Percentiles rank a stretch among this genome's conserved stretches.
These are phyloP conservation scores for Colletotrichum acutatum DNA, from an alignment of 2,329 filamentous ascomycete genomes.

Conservation along the genomic window DNA sequence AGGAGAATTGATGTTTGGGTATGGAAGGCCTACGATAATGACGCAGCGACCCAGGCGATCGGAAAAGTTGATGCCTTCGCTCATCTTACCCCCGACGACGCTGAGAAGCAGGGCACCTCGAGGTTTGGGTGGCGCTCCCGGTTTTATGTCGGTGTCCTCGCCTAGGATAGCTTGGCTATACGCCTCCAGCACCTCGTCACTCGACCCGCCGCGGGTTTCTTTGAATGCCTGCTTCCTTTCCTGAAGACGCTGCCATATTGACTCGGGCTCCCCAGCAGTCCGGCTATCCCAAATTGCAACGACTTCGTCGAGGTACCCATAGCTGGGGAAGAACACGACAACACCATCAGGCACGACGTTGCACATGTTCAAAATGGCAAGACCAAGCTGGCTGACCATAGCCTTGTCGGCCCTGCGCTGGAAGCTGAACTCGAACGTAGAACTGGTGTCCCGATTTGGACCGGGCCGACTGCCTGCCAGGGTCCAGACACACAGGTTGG, in stretches of 20 bases:
- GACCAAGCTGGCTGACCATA: slow-evolving; percentile 80
- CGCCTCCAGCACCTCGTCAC: slow-evolving; percentile 77
- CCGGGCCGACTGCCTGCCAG: slow-evolving; percentile 60
- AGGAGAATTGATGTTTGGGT: slow-evolving; percentile 87
- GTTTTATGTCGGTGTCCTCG: slow-evolving; percentile 37
- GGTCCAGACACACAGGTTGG: slow-evolving; percentile 83
- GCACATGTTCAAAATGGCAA: slow-evolving; percentile 77
- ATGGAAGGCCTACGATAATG: slow-evolving; percentile 90
- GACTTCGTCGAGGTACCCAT: slow-evolving; percentile 86
- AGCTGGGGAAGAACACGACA: slow-evolving; percentile 96
- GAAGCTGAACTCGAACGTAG: slow-evolving; percentile 87
- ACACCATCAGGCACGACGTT: slow-evolving; percentile 85
- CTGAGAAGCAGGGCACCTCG: slow-evolving; percentile 85
- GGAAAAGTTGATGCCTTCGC: slow-evolving; percentile 98
- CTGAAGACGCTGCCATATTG: slow-evolving; percentile 69
- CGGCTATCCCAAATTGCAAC: slow-evolving; percentile 68
- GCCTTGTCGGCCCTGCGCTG: slow-evolving; percentile 75
- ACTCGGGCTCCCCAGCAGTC: slow-evolving; percentile 42
- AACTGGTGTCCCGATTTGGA: slow-evolving; percentile 43
- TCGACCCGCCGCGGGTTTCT: slow-evolving; percentile 64
- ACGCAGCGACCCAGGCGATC: slow-evolving; percentile 90
- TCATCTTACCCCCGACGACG: slow-evolving; percentile 93
- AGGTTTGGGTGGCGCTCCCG: slow-evolving; percentile 18
- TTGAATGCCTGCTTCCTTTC: slow-evolving; percentile 72
- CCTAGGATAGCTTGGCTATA: slow-evolving; percentile 77